phyloP scores from a whole-genome alignment of 495 filamentous ascomycete species.

The Aspergillus avenaceus region DNA sequence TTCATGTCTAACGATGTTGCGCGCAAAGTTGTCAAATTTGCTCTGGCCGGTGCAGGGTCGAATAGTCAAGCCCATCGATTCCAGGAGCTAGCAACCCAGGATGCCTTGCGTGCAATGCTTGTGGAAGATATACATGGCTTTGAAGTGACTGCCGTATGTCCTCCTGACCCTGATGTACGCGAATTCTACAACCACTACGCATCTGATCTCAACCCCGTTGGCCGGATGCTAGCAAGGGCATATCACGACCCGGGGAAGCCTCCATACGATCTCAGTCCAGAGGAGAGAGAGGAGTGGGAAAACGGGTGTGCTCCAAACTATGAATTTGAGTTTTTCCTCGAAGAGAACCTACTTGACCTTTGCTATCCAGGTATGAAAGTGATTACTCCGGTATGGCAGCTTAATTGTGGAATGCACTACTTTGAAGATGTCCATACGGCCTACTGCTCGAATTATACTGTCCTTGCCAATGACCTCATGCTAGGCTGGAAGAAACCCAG shows the following conservation, averaged over 20 bases:
- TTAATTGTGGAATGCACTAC: conserved; percentile 58
- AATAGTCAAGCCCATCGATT: conserved; percentile 33
- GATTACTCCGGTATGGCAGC: conserved; percentile 54
- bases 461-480: conserved; percentile 72
- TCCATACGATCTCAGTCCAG: conserved; percentile 38
- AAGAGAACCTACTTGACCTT: conserved; percentile 56
- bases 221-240: conserved; percentile 38
- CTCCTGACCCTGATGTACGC: conserved; percentile 30
- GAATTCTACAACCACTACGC: conserved; percentile 41
- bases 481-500: conserved; percentile 56
- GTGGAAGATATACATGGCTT: conserved; percentile 49
- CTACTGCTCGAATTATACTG: conserved; percentile 56
- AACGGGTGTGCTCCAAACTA: conserved; percentile 19
- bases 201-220: conserved; percentile 36
- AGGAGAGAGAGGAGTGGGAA: conserved; percentile 31
- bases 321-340: conserved; percentile 62
- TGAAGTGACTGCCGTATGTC: conserved; percentile 49
- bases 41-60: conserved; percentile 37
- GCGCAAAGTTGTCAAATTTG: conserved; percentile 39
- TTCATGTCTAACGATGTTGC: conserved; percentile 37
- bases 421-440: conserved; percentile 53
- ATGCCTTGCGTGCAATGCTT: conserved; percentile 27
- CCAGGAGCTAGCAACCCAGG: conserved; percentile 15
- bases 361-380: conserved; percentile 78
- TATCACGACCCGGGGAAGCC: conserved; percentile 38